Conservation (phyloP, 306 rosid species). For the Castanea crenata region DNA sequence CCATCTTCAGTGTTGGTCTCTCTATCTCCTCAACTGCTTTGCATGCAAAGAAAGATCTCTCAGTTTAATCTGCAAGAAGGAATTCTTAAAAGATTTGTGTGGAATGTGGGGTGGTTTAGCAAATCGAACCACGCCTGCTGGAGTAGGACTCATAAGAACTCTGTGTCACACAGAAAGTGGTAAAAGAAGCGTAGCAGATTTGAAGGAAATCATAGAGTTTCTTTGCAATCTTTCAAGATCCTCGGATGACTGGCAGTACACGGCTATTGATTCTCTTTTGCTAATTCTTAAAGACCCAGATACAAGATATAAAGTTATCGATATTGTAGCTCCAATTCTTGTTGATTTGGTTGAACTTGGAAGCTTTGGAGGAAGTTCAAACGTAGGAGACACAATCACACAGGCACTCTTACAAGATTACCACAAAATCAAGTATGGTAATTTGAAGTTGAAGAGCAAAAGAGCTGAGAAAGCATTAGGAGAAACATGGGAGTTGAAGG, state of each 20-base stretch:
- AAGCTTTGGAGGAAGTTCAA: conserved; percentile 20
- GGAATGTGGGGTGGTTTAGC: conserved; percentile 61
- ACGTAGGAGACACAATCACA: conserved; percentile 50
- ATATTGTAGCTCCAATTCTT: conserved; percentile 36
- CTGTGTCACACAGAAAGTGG: conserved; percentile 51
- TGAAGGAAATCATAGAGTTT: conserved; percentile 30
- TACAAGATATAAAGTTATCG: conserved; percentile 44
- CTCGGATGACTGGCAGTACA: conserved; percentile 48
- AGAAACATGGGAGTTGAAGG: conserved; percentile 68
- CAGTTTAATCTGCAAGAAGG: conserved; percentile 39
- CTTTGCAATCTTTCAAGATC: conserved; percentile 57
- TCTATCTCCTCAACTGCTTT: conserved; percentile 52
- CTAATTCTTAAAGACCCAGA: conserved; percentile 58
- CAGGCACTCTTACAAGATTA: conserved; percentile 51
- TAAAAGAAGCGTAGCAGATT: conserved; percentile 40
- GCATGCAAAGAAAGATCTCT: conserved; percentile 52
- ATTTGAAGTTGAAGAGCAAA: conserved; percentile 36
- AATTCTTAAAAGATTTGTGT: conserved; percentile 41
- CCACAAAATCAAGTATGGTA: conserved; percentile 62
- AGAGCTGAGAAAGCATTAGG: conserved; percentile 38
- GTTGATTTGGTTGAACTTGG: conserved; percentile 57
- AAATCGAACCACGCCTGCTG: conserved; percentile 48
- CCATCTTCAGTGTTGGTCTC: conserved; percentile 69
- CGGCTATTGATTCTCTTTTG: conserved; percentile 56
- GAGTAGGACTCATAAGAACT: conserved; percentile 51